These are phyloP conservation scores for Rhazya stricta DNA, from an alignment of 257 asterid species.

Conservation along the genomic window DNA sequence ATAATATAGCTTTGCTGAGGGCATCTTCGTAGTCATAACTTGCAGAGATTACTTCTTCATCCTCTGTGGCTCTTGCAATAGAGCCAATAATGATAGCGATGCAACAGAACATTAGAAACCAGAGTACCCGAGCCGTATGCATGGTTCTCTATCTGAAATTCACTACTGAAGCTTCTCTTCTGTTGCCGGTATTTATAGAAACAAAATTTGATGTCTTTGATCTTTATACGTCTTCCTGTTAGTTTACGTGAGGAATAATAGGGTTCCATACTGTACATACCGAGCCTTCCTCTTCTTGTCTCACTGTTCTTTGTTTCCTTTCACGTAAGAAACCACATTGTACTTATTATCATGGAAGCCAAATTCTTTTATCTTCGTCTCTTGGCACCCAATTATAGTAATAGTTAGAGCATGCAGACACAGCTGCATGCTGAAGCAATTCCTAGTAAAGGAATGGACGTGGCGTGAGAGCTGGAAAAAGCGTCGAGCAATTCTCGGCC, in stretches of 20 bases:
- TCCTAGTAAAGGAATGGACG: background rate
- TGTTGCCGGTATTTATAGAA: background rate
- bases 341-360: background rate
- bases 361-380: background rate
- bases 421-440: background rate
- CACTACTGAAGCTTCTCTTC: background rate
- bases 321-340: background rate
- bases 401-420: background rate
- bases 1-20: constrained; percentile 54
- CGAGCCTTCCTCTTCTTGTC: background rate
- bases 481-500: background rate
- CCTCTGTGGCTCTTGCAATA: constrained; percentile 15
- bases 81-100: background rate
- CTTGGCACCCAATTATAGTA: background rate
- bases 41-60: constrained; percentile 1
- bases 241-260: background rate
- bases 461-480: background rate
- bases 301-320: background rate
- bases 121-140: background rate
- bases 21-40: constrained; percentile 44
- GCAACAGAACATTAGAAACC: background rate
- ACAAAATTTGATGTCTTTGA: background rate
- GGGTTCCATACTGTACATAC: background rate
- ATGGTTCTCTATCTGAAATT: background rate
- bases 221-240: background rate